Percentiles rank a stretch among this genome's conserved stretches.
Conservation (phyloP, 208 protist genomes). For the Trypanosoma theileri region DNA sequence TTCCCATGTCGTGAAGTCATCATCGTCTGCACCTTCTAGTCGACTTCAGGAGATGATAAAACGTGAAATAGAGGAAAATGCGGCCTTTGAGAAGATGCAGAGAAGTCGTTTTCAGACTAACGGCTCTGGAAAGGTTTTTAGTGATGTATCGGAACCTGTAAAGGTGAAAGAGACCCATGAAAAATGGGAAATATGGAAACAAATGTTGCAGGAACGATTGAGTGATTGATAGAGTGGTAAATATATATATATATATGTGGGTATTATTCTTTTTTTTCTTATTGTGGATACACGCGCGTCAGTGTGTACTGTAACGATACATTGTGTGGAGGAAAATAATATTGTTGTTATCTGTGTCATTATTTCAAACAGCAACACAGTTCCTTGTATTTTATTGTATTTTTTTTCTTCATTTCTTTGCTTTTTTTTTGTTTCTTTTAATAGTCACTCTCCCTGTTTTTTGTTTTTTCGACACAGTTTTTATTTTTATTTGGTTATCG, state of each 20-base stretch:
- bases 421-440: background rate
- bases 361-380: no score
- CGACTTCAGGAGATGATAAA: conserved; percentile 4
- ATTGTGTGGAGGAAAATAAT: no score
- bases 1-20: background rate
- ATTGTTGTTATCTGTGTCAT: no score
- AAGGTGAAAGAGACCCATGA: conserved; percentile 6
- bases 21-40: background rate
- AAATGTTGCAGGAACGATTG: conserved; percentile 15
- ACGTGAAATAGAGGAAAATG: conserved; percentile 21
- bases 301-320: background rate
- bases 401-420: background rate
- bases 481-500: background rate
- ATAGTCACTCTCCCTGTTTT: background rate
- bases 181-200: conserved; percentile 20
- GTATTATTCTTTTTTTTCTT: background rate
- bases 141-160: background rate
- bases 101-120: conserved; percentile 7
- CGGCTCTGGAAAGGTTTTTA: background rate
- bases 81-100: background rate
- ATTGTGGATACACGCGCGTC: background rate
- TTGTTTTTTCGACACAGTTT: background rate
- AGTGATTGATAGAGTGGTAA: background rate
- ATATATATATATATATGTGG: background rate
- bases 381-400: background rate